phyloP scores from a whole-genome alignment of 129 eudicot genomes.

The Lonicera japonica region DNA sequence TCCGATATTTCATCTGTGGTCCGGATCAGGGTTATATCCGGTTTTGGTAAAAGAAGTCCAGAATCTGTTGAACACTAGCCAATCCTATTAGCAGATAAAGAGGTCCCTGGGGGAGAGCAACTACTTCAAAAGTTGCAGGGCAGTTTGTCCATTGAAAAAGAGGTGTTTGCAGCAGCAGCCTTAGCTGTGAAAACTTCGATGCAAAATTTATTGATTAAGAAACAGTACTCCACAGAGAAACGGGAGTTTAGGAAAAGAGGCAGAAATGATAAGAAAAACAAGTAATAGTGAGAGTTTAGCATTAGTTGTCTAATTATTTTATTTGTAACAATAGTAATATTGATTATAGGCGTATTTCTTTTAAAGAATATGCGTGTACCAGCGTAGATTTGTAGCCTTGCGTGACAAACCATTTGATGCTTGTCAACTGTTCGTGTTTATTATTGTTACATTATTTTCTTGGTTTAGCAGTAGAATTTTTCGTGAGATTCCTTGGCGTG shows the following conservation, averaged over 20 bases:
- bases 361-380: too few relatives aligned
- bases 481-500: too few relatives aligned
- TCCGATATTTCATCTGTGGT: conserved; percentile 43
- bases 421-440: too few relatives aligned
- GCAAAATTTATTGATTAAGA: conserved; percentile 78
- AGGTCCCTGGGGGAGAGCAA: conserved; percentile 56
- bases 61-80: conserved; percentile 18
- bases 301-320: too few relatives aligned
- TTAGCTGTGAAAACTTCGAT: conserved; percentile 77
- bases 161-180: conserved; percentile 56
- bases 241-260: conserved; percentile 86
- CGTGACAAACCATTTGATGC: too few relatives aligned
- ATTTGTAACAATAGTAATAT: too few relatives aligned
- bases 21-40: conserved; percentile 52
- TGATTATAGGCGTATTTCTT: too few relatives aligned
- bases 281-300: conserved; percentile 13
- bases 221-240: conserved; percentile 65
- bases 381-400: too few relatives aligned
- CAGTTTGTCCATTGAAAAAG: conserved; percentile 45
- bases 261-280: conserved; percentile 64
- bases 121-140: conserved; percentile 50
- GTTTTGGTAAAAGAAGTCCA: conserved; percentile 16
- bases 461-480: too few relatives aligned
- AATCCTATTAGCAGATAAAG: conserved; percentile 43
- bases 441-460: too few relatives aligned